These are phyloP conservation scores for Combretum micranthum DNA, from an alignment of 345 rosid species.

Conservation along the genomic window DNA sequence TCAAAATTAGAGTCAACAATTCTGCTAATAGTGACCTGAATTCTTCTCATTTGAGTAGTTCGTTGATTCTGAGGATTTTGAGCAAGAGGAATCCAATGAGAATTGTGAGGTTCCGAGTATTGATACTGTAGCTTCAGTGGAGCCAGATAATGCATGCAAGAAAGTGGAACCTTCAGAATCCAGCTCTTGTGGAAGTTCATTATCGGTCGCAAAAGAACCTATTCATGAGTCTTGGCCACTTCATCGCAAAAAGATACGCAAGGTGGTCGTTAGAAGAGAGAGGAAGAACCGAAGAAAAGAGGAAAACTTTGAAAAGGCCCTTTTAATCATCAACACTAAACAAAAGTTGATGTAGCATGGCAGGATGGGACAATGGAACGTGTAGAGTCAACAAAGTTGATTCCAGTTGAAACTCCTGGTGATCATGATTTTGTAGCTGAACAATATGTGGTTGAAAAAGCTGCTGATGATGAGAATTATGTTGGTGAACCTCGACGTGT, in stretches of 20 bases:
- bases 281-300: conserved; percentile 75
- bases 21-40: conserved; percentile 26
- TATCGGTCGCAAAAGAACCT: conserved; percentile 57
- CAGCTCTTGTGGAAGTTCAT: conserved; percentile 41
- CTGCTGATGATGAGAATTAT: conserved; percentile 61
- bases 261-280: conserved; percentile 71
- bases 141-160: conserved; percentile 16
- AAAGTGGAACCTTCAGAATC: conserved; percentile 28
- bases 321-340: conserved; percentile 63
- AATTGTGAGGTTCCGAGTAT: conserved; percentile 28
- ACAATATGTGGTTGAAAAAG: conserved; percentile 91
- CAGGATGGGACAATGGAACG: conserved; percentile 69
- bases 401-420: conserved; percentile 95
- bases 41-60: conserved; percentile 25
- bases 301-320: conserved; percentile 82
- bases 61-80: conserved; percentile 37
- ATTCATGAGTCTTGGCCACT: conserved; percentile 76
- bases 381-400: conserved; percentile 50
- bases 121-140: conserved; percentile 26
- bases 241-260: conserved; percentile 88
- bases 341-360: conserved; percentile 79
- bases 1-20: conserved; percentile 47
- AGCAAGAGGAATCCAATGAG: conserved; percentile 38
- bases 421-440: conserved; percentile 95
- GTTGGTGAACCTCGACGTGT: conserved; percentile 59